Base-by-base conservation (phyloP, 1,284 basidiomycete species). In the Athelia sp. region DNA sequence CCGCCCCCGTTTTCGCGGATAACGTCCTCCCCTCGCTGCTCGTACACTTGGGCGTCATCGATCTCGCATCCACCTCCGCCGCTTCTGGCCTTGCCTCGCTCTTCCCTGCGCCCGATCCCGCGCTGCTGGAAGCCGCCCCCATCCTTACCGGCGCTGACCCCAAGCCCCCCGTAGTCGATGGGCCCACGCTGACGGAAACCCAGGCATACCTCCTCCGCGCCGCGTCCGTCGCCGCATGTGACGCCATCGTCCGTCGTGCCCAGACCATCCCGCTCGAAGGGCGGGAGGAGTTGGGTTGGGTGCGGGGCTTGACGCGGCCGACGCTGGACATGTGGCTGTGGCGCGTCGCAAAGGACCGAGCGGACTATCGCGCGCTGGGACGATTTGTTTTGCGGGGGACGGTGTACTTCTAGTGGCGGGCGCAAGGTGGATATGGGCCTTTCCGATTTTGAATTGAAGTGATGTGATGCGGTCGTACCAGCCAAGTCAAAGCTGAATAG, bases 21-120 rank as follows among this genome's bases (percentile, higher is more conserved):
- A 93, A 94, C 59, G 89, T 95, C 44, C 66, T 94, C 3, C 91
- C 93, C 1, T 91, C 91, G 6, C 72, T 94, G 53, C 79, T 93
- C 47, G 68, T 91, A 32, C 82, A 91, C 64, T 70, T 90, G 21
- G 84, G 87, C 45, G 77, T 93, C 32, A 68, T 95, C 55, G 79
- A 88, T 60, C 64, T 90, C 29, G 68, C 76, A 31, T 89, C 79
- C 62, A 90, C 87, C 63, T 90, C n/a, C n/a, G 78, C 83, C 6
- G 58, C 58, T 14, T 63, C 68, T 36, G 68, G 75, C 17, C 62
- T 71, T 38, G 62, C 57, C 3, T 60, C 84, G 44, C 62, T 64
- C 8, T 56, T 51, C 10, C 58, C 78, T 47, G 84, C 82, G 61
- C 73, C 74, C 38, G 62, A 61, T 49, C 73, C 73, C 18, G 64